phyloP scores from a whole-genome alignment of 768 basidiomycete species.

The Calocybe gangraenosa region DNA sequence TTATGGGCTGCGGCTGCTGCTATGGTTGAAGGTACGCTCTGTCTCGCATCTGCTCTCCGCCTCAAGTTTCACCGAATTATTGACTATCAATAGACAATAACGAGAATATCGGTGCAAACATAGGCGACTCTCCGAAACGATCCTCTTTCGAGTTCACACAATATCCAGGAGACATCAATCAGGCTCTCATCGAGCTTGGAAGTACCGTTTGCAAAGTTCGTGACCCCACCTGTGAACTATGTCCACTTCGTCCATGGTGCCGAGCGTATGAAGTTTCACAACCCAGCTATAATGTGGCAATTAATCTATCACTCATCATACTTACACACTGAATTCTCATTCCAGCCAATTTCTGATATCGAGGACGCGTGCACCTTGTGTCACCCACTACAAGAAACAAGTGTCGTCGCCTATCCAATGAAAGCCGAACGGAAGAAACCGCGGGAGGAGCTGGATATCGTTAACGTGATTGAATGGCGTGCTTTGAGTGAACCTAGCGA shows the following conservation, averaged over 20 bases:
- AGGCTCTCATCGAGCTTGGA: slow-evolving; percentile 93
- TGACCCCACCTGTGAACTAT: slow-evolving; percentile 68
- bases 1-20: slow-evolving; percentile 78
- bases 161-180: slow-evolving; percentile 80
- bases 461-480: slow-evolving; percentile 84
- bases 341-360: slow-evolving; percentile 46
- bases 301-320: background rate
- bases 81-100: too few species aligned
- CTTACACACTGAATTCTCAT: background rate
- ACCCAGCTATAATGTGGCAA: slow-evolving; percentile 4
- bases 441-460: slow-evolving; percentile 79
- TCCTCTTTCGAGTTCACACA: slow-evolving; percentile 21
- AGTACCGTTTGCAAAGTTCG: slow-evolving; percentile 89
- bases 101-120: slow-evolving; percentile 8
- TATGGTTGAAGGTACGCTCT: slow-evolving; percentile 47
- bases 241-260: slow-evolving; percentile 72
- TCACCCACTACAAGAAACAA: slow-evolving; percentile 41
- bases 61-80: too few species aligned
- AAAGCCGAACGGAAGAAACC: slow-evolving; percentile 77
- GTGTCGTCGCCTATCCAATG: slow-evolving; percentile 84
- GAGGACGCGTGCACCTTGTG: slow-evolving; percentile 77
- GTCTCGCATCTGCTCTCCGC: background rate
- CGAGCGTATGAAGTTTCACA: slow-evolving; percentile 43
- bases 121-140: slow-evolving; percentile 4
- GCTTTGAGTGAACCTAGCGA: slow-evolving; percentile 25